Evolutionary conservation across 179 eudicot species (phyloP).

Genomic region (Nepenthes alata): DNA sequence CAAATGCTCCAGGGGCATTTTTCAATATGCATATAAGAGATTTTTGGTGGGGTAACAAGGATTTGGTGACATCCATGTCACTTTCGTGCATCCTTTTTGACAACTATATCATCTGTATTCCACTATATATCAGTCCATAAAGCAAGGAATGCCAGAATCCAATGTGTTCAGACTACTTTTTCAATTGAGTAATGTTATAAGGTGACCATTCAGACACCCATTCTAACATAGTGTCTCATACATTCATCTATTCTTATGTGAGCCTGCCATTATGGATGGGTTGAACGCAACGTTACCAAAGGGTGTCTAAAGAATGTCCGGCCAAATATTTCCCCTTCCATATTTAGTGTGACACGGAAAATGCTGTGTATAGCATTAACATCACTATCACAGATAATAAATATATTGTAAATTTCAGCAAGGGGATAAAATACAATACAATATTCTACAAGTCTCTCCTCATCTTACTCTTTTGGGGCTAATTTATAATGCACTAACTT

Average conservation of each 20-base stretch:
- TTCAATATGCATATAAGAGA: not conserved
- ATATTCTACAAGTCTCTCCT: constrained; percentile 10
- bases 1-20: no score
- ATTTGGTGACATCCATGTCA: constrained; percentile 19
- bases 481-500: not conserved
- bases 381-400: constrained; percentile 9
- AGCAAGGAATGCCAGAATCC: not conserved
- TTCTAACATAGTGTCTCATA: no score
- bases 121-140: not conserved
- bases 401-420: not conserved
- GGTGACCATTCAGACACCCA: no score
- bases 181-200: no score
- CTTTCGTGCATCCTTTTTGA: not conserved
- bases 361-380: not conserved
- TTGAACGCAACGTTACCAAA: no score
- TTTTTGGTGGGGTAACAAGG: constrained; percentile 10
- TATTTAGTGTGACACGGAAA: not conserved
- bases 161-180: not conserved
- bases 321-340: not conserved
- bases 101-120: not conserved
- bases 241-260: no score
- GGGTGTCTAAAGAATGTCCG: no score
- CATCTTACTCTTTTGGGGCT: constrained; percentile 4
- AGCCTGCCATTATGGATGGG: no score
- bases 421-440: not conserved